Evolutionary conservation across 2,329 filamentous ascomycete species (phyloP), one percentile per base, ranked within the genome.

Genomic region (Neoscytalidium dimidiatum): DNA sequence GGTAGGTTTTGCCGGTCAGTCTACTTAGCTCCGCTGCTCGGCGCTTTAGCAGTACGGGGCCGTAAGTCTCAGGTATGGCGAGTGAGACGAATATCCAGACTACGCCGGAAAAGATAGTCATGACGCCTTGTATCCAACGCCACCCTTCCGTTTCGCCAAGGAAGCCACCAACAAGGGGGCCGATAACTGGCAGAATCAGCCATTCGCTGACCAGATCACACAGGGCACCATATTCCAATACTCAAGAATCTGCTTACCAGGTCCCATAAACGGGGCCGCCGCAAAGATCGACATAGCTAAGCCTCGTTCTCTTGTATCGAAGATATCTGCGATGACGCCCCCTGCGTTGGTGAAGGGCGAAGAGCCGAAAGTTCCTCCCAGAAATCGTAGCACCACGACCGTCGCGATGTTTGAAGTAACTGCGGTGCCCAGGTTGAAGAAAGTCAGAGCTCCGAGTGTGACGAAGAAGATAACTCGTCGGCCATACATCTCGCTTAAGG

Each of bases 371-470:
- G 85, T 75, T 8, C 89, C 90, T 3, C 84, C 82, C 58, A 91
- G 85, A 78, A 91, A 91, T 41, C 90, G 85, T 43, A 91, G 80
- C 17, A 90, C 81, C 29, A 92, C 76, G 3, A 92, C 78, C 1
- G 85, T 85, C 53, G 79, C 79, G 67, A 89, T 86, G 68, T 84
- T 87, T 63, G 84, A 78, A 0, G 85, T 79, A 7, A 83, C 88
- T 1, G 86, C 84, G 19, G 81, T 82, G 3, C 82, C 88, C 21
- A 84, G 86, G 68, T 86, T 89, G 73, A 91, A 91, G 1, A 82
- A 83, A 1, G 85, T 84, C 65, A 90, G 80, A 11, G 81, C 80
- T 58, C 82, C 74, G 69, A 88, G 88, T 3, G 86, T 87, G 57
- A 81, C 74, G 68, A 86, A 82, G 72, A 89, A 88, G 17, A 90